phyloP scores from a whole-genome alignment of 2,329 filamentous ascomycete genomes.

The Ceratocystis eucalypticola region DNA sequence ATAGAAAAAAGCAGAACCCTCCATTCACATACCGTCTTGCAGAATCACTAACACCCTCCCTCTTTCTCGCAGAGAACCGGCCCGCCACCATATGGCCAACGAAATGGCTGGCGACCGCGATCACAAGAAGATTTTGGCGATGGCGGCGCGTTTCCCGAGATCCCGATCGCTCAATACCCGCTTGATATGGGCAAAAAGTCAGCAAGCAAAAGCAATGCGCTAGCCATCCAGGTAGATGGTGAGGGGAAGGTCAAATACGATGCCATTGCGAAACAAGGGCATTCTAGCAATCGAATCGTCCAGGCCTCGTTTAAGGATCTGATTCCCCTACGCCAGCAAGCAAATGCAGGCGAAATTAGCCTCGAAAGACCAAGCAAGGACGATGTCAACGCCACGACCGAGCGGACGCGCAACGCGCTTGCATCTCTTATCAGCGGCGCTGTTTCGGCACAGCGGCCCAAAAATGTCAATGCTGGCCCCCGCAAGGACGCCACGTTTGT shows the following conservation, averaged over 20 bases:
- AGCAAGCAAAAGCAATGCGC: slow-evolving; percentile 61
- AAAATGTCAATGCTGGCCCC: slow-evolving; percentile 74
- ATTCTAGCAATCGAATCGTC: slow-evolving; percentile 69
- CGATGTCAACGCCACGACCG: slow-evolving; percentile 68
- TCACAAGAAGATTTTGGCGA: slow-evolving; percentile 85
- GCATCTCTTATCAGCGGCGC: slow-evolving; percentile 72
- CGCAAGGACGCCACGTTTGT: slow-evolving; percentile 85
- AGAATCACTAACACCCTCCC: slow-evolving; percentile 9
- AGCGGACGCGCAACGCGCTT: slow-evolving; percentile 77
- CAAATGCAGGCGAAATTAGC: slow-evolving; percentile 83
- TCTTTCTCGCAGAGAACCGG: slow-evolving; percentile 47
- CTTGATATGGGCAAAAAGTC: slow-evolving; percentile 85
- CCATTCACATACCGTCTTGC: not conserved
- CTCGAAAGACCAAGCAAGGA: slow-evolving; percentile 74
- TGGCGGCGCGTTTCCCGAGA: slow-evolving; percentile 89
- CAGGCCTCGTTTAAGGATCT: slow-evolving; percentile 95
- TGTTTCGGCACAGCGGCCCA: slow-evolving; percentile 84
- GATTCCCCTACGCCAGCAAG: slow-evolving; percentile 83
- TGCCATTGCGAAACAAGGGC: slow-evolving; percentile 81
- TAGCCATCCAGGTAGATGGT: slow-evolving; percentile 81
- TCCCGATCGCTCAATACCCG: slow-evolving; percentile 87
- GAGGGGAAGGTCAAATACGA: slow-evolving; percentile 95
- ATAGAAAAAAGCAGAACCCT: not conserved
- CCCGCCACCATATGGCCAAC: slow-evolving; percentile 76
- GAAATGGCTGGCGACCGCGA: slow-evolving; percentile 81